Evolutionary conservation across 2,329 filamentous ascomycete genomes (phyloP).

Genomic region (Monosporascus sp.): DNA sequence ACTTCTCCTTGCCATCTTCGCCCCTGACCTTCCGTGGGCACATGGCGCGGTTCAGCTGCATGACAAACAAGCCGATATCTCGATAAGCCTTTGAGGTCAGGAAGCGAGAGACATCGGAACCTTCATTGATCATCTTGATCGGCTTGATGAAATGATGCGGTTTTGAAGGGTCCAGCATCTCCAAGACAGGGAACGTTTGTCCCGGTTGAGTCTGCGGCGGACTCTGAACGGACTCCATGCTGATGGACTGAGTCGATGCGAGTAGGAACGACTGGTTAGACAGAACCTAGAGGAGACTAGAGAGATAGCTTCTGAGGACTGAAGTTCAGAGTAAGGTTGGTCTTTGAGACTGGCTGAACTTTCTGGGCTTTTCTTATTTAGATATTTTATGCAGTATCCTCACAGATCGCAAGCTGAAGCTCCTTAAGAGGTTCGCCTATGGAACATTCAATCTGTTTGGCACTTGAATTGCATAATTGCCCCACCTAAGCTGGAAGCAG

Average conservation of each 20-base stretch:
- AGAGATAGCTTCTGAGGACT: not conserved
- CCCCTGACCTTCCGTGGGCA: conserved; percentile 57
- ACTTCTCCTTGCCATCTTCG: conserved; percentile 30
- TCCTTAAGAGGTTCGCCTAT: no score
- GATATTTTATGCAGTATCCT: no score
- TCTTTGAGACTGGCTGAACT: no score
- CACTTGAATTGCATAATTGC: not conserved
- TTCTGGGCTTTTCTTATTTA: no score
- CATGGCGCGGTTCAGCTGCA: conserved; percentile 85
- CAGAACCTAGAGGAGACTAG: not conserved
- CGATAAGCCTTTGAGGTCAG: conserved; percentile 76
- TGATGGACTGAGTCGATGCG: not conserved
- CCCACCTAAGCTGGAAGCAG: not conserved
- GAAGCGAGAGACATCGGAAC: conserved; percentile 75
- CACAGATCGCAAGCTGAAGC: no score
- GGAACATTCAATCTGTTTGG: not conserved
- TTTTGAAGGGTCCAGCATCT: conserved; percentile 41
- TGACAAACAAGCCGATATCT: conserved; percentile 79
- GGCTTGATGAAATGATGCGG: conserved; percentile 62
- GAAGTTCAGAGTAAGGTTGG: no score
- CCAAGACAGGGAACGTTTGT: conserved; percentile 31
- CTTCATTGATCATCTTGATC: conserved; percentile 77
- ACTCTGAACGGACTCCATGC: not conserved
- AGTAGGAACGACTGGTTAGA: no score
- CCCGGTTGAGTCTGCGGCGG: not conserved